phyloP scores from a whole-genome alignment of 495 filamentous ascomycete genomes.

The Xylaria curta region DNA sequence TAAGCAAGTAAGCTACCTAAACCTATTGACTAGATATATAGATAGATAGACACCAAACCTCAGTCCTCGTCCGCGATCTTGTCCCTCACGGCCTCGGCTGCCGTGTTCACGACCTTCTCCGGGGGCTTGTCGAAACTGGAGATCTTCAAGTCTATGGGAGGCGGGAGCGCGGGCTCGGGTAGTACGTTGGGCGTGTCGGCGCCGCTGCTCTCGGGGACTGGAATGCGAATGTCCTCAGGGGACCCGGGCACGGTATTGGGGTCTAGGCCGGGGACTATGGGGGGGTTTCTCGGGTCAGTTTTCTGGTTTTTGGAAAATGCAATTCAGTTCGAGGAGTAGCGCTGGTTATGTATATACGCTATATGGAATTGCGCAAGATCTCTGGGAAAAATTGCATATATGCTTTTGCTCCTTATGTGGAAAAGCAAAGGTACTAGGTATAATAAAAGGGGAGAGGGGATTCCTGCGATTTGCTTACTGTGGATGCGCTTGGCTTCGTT shows the following conservation, averaged over 20 bases:
- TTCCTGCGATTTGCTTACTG: slow-evolving; percentile 40
- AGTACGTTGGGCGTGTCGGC: slow-evolving; percentile 32
- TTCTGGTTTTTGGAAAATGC: background rate
- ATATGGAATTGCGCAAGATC: background rate
- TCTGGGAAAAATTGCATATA: background rate
- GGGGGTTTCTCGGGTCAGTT: slow-evolving; percentile 5
- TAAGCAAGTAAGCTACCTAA: background rate
- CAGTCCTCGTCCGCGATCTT: slow-evolving; percentile 57
- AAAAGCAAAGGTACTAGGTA: background rate
- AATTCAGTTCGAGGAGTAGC: background rate
- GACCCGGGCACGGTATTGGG: slow-evolving; percentile 64
- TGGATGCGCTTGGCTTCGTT: slow-evolving; percentile 90
- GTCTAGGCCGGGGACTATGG: slow-evolving; percentile 52
- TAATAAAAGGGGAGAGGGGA: too few species aligned
- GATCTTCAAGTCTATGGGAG: slow-evolving; percentile 41
- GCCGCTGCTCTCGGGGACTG: slow-evolving; percentile 60
- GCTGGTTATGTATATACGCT: background rate
- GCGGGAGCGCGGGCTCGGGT: slow-evolving; percentile 40
- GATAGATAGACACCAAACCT: background rate
- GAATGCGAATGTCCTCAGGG: slow-evolving; percentile 84
- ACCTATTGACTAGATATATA: background rate
- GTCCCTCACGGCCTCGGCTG: slow-evolving; percentile 52
- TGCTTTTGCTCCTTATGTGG: background rate
- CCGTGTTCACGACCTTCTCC: slow-evolving; percentile 53
- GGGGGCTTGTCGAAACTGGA: slow-evolving; percentile 38